These are phyloP conservation scores for Paraleonurus japonicus DNA, from an alignment of 257 asterid genomes.

Conservation along the genomic window DNA sequence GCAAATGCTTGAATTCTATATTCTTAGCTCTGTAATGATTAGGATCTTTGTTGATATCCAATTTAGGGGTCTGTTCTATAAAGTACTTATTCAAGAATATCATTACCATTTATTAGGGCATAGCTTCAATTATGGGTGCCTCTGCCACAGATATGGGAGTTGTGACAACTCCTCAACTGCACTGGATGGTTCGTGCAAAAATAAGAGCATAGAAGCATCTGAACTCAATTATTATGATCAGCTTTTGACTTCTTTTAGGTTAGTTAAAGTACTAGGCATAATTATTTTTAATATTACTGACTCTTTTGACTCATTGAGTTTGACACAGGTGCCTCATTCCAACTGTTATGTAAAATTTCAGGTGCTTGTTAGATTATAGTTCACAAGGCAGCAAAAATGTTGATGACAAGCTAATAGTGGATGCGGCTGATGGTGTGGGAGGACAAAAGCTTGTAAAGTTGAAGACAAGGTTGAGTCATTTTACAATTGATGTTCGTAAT, in stretches of 20 bases:
- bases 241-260: conserved; percentile 75
- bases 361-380: conserved; percentile 70
- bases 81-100: conserved; percentile 14
- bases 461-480: conserved; percentile 45
- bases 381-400: conserved; percentile 46
- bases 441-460: conserved; percentile 72
- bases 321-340: conserved; percentile 1
- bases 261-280: conserved; percentile 22
- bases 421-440: conserved; percentile 95
- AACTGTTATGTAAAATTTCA: conserved; percentile 27
- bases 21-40: background rate
- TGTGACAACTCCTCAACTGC: conserved; percentile 90
- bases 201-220: conserved; percentile 72
- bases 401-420: conserved; percentile 62
- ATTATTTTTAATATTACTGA: background rate
- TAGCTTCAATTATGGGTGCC: conserved; percentile 63
- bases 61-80: conserved; percentile 2
- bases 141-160: conserved; percentile 65
- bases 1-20: background rate
- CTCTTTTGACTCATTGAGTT: conserved; percentile 2
- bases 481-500: conserved; percentile 75
- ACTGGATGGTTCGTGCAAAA: conserved; percentile 92
- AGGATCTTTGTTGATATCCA: background rate
- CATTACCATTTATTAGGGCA: conserved; percentile 47
- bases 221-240: conserved; percentile 63